A percentile compares a stretch with the other conserved stretches of the same genome.
Conservation (phyloP, 2,329 filamentous ascomycete species). For the Fonsecaea pugnacius region DNA sequence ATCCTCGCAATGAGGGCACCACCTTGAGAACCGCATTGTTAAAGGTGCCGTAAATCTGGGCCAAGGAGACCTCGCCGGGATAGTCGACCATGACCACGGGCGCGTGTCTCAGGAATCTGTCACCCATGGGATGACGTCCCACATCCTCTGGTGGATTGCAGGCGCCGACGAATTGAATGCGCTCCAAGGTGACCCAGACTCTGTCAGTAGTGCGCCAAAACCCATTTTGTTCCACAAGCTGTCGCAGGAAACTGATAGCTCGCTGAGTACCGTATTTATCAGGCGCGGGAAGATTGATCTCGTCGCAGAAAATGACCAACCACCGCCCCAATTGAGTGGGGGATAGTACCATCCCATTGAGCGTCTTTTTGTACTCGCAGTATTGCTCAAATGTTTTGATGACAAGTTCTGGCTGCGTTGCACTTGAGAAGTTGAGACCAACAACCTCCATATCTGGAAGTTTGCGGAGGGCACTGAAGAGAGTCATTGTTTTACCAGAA, state of each 20-base stretch:
- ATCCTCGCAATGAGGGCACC: conserved; percentile 89
- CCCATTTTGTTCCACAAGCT: conserved; percentile 97
- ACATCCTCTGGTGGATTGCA: conserved; percentile 98
- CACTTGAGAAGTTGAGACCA: conserved; percentile 98
- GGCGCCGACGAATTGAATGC: conserved; percentile 98
- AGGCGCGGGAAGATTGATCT: conserved; percentile 97
- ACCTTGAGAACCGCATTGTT: conserved; percentile 96
- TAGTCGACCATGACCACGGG: conserved; percentile 99
- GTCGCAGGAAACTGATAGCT: conserved; percentile 94
- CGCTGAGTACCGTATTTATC: conserved; percentile 98
- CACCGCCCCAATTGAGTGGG: conserved; percentile 96
- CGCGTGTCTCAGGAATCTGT: conserved; percentile 91
- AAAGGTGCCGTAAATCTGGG: conserved; percentile 98
- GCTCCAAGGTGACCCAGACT: conserved; percentile 95
- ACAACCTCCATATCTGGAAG: conserved; percentile 99
- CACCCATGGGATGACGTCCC: conserved; percentile 90
- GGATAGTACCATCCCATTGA: conserved; percentile 93
- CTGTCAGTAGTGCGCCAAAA: conserved; percentile 99
- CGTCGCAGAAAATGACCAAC: conserved; percentile 98
- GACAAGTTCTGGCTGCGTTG: conserved; percentile 93
- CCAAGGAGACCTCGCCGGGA: conserved; percentile 89
- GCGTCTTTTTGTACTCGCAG: conserved; percentile 98
- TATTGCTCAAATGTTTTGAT: conserved; percentile 99
- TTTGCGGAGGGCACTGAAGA: conserved; percentile 96
- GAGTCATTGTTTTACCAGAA: conserved; percentile 99